These are phyloP conservation scores for Suhomyces tanzawaensis DNA, from an alignment of 805 yeast genomes.

Conservation along the genomic window DNA sequence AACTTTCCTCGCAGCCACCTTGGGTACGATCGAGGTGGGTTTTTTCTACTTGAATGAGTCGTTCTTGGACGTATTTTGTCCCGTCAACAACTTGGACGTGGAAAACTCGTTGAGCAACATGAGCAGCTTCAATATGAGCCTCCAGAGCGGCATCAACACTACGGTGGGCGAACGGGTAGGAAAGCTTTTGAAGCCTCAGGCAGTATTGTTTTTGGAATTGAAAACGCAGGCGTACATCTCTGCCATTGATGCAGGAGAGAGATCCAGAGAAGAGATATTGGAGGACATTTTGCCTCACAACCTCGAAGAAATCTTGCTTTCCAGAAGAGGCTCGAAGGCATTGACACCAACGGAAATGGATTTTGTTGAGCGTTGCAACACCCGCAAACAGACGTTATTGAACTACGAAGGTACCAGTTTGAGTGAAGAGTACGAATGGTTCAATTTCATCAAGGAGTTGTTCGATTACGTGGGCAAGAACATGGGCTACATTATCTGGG, in stretches of 20 bases:
- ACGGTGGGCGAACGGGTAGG: constrained; percentile 45
- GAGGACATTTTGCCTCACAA: constrained; percentile 73
- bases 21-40: constrained; percentile 83
- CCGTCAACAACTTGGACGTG: constrained; percentile 58
- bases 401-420: constrained; percentile 49
- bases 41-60: constrained; percentile 82
- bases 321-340: constrained; percentile 35
- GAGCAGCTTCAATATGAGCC: constrained; percentile 27
- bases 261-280: constrained; percentile 63
- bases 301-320: constrained; percentile 46
- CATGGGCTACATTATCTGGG: constrained; percentile 71
- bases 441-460: constrained; percentile 73
- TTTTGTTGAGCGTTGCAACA: constrained; percentile 69
- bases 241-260: constrained; percentile 65
- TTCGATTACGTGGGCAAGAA: constrained; percentile 76
- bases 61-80: constrained; percentile 85
- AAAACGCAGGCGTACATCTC: constrained; percentile 95
- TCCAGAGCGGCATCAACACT: constrained; percentile 34
- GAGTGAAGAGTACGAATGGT: constrained; percentile 80
- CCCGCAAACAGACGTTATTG: constrained; percentile 62
- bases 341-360: constrained; percentile 78
- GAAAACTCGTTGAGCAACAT: constrained; percentile 39
- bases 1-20: constrained; percentile 81
- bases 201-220: constrained; percentile 74
- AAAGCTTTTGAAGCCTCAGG: constrained; percentile 75